Base-by-base conservation (phyloP, 1,139 yeast species). In the Ogataea hybrid region DNA sequence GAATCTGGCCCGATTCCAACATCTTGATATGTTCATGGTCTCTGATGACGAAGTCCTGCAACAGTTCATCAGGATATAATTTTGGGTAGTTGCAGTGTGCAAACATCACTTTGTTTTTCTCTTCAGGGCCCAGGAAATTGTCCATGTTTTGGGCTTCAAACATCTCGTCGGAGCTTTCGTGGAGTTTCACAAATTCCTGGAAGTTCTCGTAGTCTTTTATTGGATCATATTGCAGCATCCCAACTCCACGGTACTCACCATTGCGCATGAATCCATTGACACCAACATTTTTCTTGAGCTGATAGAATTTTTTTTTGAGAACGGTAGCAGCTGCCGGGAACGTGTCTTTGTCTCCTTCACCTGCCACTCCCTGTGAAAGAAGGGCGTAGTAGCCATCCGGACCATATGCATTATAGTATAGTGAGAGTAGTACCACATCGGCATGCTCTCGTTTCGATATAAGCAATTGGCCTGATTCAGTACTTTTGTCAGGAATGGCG, bases 281-380 rank as follows among this genome's bases (percentile, higher is more conserved):
- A 11, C 36, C 42, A 15, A 57, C 57, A 28, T 48, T 48, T 46
- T 71, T 70, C 35, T 77, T 75, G 10, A 85, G 86, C 61, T 84
- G 90, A 57, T 86, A 84, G 51, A 69, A 82, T 2, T 76, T 68
- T 37, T 79, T 74, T 6, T 69, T 67, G 41, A 83, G 64, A 3
- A 83, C 85, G 28, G 75, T 73, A 1, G 94, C 84, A 0, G 92
- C 90, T 0, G 95, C 92, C 37, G 85, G 68, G 58, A 85, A 88
- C 0, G 96, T 86, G 58, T 88, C 96, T 60, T 87, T 88, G 61
- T 88, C 96, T 47, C 96, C 96, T 66, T 86, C 95, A 29, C 96
- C 96, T 40, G 82, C 84, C 0, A 85, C 79, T 11, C 90, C 90
- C 64, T 87, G 95, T 0, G 92, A 81, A 42, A 88, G 76, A 33